phyloP scores from a whole-genome alignment of 148 eudicot species.

The Fagopyrum tataricum region DNA sequence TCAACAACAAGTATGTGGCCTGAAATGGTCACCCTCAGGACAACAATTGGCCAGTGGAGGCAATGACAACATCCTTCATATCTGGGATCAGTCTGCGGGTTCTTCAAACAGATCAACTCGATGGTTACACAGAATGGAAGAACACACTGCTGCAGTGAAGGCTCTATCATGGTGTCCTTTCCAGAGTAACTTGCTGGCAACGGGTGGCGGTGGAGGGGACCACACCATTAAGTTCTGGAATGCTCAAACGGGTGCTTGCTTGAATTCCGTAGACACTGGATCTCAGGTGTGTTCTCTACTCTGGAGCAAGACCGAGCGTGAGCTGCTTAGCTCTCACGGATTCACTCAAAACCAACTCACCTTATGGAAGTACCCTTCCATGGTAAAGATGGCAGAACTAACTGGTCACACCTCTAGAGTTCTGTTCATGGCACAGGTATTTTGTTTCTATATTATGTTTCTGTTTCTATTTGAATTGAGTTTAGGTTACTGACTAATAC shows the following conservation, averaged over 20 bases:
- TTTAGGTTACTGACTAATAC: neutral
- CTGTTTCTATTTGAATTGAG: neutral
- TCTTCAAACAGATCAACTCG: constrained; percentile 71
- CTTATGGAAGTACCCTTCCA: constrained; percentile 95
- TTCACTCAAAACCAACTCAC: constrained; percentile 88
- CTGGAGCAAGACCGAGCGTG: constrained; percentile 92
- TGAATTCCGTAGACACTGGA: constrained; percentile 88
- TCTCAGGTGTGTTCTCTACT: constrained; percentile 86
- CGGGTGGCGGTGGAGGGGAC: constrained; percentile 97
- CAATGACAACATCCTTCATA: constrained; percentile 79
- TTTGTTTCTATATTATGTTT: neutral
- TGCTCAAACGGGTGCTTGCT: constrained; percentile 89
- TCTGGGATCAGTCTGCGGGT: constrained; percentile 78
- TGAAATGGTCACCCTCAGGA: constrained; percentile 90
- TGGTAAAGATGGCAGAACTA: constrained; percentile 88
- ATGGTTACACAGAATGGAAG: constrained; percentile 83
- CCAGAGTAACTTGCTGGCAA: constrained; percentile 81
- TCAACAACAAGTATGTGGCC: constrained; percentile 86
- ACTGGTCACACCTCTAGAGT: constrained; percentile 89
- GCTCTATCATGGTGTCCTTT: constrained; percentile 98
- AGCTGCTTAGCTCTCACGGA: constrained; percentile 89
- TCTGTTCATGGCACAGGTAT: constrained; percentile 79
- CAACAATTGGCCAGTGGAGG: constrained; percentile 91
- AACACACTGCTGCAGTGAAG: constrained; percentile 91
- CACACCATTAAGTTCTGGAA: constrained; percentile 92